phyloP scores from a whole-genome alignment of 129 eudicot species.

The Helianthus annuus region HanXRQr2.0-SUNRISE NC_035437.2:11188638-11189137 shows the following conservation, averaged over 20 bases:
- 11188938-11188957: conserved; percentile 40
- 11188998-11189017: conserved; percentile 43
- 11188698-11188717: too few species aligned
- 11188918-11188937: conserved; percentile 43
- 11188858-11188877: conserved; percentile 41
- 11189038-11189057: conserved; percentile 75
- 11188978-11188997: conserved; percentile 44
- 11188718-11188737: too few species aligned
- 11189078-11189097: conserved; percentile 61
- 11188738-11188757: neutral
- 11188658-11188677: neutral
- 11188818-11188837: conserved; percentile 45
- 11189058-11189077: conserved; percentile 72
- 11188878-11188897: conserved; percentile 40
- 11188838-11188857: conserved; percentile 50
- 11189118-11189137: conserved; percentile 71
- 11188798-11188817: conserved; percentile 35
- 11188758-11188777: neutral
- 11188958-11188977: conserved; percentile 49
- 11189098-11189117: conserved; percentile 70
- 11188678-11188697: too few species aligned
- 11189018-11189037: conserved; percentile 47
- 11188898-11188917: conserved; percentile 45
- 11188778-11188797: conserved; percentile 24
- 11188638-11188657: neutral